A percentile compares a stretch with the other conserved stretches of the same genome.
phyloP scores from a whole-genome alignment of 768 basidiomycete species.

The Leccinellum luteum region DNA sequence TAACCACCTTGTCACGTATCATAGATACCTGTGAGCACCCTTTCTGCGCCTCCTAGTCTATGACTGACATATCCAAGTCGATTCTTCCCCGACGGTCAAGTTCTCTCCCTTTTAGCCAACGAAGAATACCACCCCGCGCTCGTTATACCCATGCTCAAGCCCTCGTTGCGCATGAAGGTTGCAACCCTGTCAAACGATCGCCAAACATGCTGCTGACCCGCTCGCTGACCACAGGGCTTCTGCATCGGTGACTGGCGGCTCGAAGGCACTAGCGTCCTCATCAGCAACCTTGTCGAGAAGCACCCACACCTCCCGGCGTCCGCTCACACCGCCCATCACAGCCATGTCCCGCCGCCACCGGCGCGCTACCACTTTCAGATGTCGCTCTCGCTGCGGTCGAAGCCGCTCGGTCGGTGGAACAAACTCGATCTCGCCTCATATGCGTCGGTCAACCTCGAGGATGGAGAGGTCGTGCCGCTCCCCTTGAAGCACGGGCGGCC shows the following conservation, averaged over 20 bases:
- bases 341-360: constrained; percentile 15
- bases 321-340: constrained; percentile 7
- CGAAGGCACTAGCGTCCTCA: constrained; percentile 53
- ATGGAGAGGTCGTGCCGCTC: constrained; percentile 68
- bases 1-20: constrained; percentile 86
- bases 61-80: constrained; percentile 46
- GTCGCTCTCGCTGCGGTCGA: constrained; percentile 67
- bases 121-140: constrained; percentile 70
- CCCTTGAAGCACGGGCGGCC: constrained; percentile 79
- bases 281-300: constrained; percentile 64
- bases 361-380: constrained; percentile 70
- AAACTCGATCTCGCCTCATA: constrained; percentile 74
- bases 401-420: constrained; percentile 79
- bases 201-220: not conserved
- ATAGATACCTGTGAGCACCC: constrained; percentile 77
- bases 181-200: not conserved
- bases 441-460: constrained; percentile 71
- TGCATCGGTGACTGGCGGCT: constrained; percentile 72
- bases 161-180: constrained; percentile 77
- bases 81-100: constrained; percentile 84
- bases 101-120: constrained; percentile 81
- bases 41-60: not conserved
- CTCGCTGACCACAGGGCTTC: constrained; percentile 52
- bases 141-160: constrained; percentile 74
- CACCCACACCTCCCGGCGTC: constrained; percentile 5